Evolutionary conservation across 768 basidiomycete species (phyloP).

Genomic region (Podaxis sp.): DNA sequence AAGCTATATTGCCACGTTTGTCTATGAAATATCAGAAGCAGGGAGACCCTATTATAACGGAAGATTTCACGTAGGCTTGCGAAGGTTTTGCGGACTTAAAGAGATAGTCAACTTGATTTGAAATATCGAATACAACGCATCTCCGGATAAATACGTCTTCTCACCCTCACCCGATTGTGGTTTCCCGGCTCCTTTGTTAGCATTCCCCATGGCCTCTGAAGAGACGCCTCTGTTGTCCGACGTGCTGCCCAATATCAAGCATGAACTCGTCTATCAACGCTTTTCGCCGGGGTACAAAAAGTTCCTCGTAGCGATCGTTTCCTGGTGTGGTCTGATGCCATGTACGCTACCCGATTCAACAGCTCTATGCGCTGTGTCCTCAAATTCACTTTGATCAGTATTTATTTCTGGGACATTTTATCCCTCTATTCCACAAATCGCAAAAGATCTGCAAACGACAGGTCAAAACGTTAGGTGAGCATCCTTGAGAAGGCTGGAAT

Average conservation of each 20-base stretch:
- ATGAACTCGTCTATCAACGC: slow-evolving; percentile 44
- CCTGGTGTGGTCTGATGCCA: slow-evolving; percentile 58
- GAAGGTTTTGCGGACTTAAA: not conserved
- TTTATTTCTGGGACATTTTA: slow-evolving; percentile 67
- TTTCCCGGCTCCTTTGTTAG: not conserved
- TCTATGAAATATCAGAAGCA: no score
- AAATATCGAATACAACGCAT: not conserved
- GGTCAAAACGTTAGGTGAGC: slow-evolving; percentile 51
- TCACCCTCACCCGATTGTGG: not conserved
- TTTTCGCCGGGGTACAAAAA: slow-evolving; percentile 50
- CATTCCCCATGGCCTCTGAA: not conserved
- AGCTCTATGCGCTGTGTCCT: not conserved
- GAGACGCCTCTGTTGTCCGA: not conserved
- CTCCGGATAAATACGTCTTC: not conserved
- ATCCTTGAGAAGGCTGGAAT: not conserved
- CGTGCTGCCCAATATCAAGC: slow-evolving; percentile 8
- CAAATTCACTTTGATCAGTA: slow-evolving; percentile 32
- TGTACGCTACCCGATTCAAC: slow-evolving; percentile 30
- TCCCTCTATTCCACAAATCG: slow-evolving; percentile 71
- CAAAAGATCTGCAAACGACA: slow-evolving; percentile 56
- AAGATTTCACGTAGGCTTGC: not conserved
- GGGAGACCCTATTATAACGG: not conserved
- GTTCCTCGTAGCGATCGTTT: slow-evolving; percentile 50
- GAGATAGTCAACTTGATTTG: not conserved
- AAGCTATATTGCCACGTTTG: no score